A percentile compares a stretch with the other conserved stretches of the same genome.
phyloP scores from a whole-genome alignment of 495 filamentous ascomycete genomes.

The Talaromyces borbonicus region DNA sequence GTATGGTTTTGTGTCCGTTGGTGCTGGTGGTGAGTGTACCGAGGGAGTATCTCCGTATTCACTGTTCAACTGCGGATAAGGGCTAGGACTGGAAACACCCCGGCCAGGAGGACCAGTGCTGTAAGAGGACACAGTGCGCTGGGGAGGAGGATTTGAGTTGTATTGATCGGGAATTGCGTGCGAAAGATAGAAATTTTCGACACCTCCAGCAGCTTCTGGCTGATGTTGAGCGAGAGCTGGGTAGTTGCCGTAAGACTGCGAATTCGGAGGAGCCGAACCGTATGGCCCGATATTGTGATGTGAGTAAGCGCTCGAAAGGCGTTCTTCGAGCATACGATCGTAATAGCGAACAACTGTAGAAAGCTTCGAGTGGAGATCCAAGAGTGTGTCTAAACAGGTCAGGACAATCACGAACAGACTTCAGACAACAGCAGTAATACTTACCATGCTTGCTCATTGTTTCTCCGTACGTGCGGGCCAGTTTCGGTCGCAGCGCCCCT shows the following conservation, averaged over 20 bases:
- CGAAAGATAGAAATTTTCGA: slow-evolving; percentile 74
- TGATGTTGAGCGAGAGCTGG: slow-evolving; percentile 49
- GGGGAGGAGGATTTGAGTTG: slow-evolving; percentile 10
- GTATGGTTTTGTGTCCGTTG: slow-evolving; percentile 11
- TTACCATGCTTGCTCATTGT: slow-evolving; percentile 99
- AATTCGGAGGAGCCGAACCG: slow-evolving; percentile 35
- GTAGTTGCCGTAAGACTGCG: slow-evolving; percentile 54
- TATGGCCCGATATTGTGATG: slow-evolving; percentile 53
- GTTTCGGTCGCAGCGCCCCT: slow-evolving; percentile 79
- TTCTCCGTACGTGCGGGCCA: slow-evolving; percentile 93
- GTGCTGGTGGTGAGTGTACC: slow-evolving; percentile 22
- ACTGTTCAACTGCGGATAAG: slow-evolving; percentile 15
- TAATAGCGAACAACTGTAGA: slow-evolving; percentile 98
- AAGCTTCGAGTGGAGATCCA: slow-evolving; percentile 90
- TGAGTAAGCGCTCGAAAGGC: slow-evolving; percentile 83
- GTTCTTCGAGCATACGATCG: slow-evolving; percentile 94
- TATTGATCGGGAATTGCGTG: slow-evolving; percentile 43
- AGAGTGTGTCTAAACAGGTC: slow-evolving; percentile 59
- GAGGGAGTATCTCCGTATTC: slow-evolving; percentile 14
- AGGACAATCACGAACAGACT: slow-evolving; percentile 14
- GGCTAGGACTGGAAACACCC: slow-evolving; percentile 4
- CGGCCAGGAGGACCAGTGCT: slow-evolving; percentile 18
- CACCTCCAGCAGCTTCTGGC: slow-evolving; percentile 39
- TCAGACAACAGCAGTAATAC: slow-evolving; percentile 14
- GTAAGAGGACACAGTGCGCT: slow-evolving; percentile 14